Conservation (phyloP, 2,329 filamentous ascomycete species). For the Chaetomiaceae sp. region DNA sequence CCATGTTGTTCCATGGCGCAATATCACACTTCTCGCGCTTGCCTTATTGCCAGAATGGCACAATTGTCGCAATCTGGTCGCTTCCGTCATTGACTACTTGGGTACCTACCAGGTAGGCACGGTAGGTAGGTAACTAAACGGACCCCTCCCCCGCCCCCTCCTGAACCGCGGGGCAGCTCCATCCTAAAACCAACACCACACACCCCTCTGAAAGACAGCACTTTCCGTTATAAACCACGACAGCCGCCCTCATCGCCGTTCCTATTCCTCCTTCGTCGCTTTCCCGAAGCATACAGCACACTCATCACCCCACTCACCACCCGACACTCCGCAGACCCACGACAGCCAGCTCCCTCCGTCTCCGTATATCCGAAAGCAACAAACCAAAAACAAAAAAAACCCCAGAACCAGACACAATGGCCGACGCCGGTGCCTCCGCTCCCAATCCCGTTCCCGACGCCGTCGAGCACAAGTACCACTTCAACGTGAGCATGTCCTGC, state of each 20-base stretch:
- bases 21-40: not conserved
- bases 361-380: not conserved
- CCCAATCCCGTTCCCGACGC: slow-evolving; percentile 3
- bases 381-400: not conserved
- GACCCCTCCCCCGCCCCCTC: slow-evolving; percentile 5
- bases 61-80: slow-evolving; percentile 12
- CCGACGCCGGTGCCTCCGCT: slow-evolving; percentile 13
- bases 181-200: slow-evolving; percentile 3
- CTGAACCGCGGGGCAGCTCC: slow-evolving; percentile 5
- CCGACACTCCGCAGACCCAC: too few relatives aligned
- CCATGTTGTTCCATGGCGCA: slow-evolving; percentile 1
- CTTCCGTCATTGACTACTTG: slow-evolving; percentile 1
- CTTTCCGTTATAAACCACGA: not conserved
- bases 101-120: too few relatives aligned
- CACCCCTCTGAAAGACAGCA: not conserved
- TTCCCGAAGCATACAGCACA: too few relatives aligned
- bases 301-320: too few relatives aligned
- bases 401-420: slow-evolving; percentile 2
- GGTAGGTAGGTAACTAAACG: slow-evolving; percentile 2
- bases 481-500: slow-evolving; percentile 91
- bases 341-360: not conserved
- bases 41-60: not conserved
- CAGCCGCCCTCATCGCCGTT: too few relatives aligned
- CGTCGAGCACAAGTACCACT: slow-evolving; percentile 82
- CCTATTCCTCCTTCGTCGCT: too few relatives aligned